Conservation (phyloP, 129 eudicot species). For the Cynara cardunculus region DNA sequence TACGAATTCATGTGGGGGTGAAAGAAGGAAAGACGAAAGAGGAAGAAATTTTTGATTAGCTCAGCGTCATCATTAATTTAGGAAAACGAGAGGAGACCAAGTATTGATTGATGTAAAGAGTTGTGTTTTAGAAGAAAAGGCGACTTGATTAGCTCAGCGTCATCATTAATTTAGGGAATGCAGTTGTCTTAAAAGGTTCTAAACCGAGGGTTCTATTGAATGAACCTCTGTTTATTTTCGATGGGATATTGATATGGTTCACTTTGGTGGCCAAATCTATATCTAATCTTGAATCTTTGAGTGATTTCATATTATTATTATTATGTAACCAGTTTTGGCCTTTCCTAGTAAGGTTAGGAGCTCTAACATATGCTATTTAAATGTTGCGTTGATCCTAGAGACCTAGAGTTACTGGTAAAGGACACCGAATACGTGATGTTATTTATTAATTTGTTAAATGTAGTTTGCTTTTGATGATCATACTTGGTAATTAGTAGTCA, state of each 20-base stretch:
- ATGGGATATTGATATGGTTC: background rate
- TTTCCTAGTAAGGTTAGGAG: background rate
- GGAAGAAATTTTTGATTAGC: background rate
- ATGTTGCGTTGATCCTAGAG: background rate
- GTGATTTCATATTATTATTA: background rate
- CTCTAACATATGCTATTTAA: background rate
- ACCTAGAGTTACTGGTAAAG: background rate
- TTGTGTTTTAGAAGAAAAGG: background rate
- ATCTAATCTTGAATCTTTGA: background rate
- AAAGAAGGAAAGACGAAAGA: background rate
- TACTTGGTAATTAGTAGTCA: slow-evolving; percentile 3
- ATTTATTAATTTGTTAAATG: background rate
- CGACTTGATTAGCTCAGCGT: background rate
- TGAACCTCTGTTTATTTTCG: background rate
- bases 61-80: no score
- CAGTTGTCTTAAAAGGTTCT: background rate
- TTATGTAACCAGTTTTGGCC: background rate
- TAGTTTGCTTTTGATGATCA: background rate
- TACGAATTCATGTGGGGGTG: background rate
- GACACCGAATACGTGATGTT: background rate
- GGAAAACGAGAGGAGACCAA: no score
- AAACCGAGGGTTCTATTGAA: background rate
- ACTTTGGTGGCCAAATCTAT: background rate
- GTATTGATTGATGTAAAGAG: background rate
- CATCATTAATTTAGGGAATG: background rate